These are phyloP conservation scores for Erodium texanum DNA, from an alignment of 441 rosid genomes.

Conservation along the genomic window DNA sequence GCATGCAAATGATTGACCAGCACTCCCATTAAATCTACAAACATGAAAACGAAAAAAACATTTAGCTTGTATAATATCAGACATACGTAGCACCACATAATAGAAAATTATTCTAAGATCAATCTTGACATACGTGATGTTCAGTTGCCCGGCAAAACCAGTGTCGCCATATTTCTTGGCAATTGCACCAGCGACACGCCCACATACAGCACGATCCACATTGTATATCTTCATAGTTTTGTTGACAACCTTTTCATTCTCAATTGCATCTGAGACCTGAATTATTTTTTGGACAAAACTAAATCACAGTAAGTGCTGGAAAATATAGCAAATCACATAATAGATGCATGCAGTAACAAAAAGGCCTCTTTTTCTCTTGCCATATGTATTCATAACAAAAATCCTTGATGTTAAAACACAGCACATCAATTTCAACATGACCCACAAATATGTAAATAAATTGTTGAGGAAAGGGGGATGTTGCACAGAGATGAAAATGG, in stretches of 20 bases:
- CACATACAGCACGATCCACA: conserved; percentile 87
- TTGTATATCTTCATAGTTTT: conserved; percentile 72
- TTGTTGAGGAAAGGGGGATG: no score
- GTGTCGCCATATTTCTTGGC: conserved; percentile 94
- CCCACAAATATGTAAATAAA: no score
- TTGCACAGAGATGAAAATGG: no score
- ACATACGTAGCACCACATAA: not conserved
- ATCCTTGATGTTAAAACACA: no score
- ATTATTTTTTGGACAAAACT: conserved; percentile 8
- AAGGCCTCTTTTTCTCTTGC: no score
- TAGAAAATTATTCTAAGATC: not conserved
- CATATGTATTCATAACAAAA: no score
- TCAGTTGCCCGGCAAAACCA: conserved; percentile 90
- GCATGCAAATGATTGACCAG: conserved; percentile 97
- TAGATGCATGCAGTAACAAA: no score
- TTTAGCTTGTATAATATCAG: conserved; percentile 20
- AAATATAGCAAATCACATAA: not conserved
- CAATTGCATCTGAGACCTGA: conserved; percentile 75
- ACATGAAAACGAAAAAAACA: conserved; percentile 15
- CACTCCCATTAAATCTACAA: conserved; percentile 77
- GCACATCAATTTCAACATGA: no score
- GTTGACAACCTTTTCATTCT: conserved; percentile 62
- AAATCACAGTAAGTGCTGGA: not conserved
- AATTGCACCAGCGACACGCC: conserved; percentile 73
- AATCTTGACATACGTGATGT: conserved; percentile 59